Evolutionary conservation across 306 rosid genomes (phyloP).

Genomic region (Begonia loranthoides): DNA sequence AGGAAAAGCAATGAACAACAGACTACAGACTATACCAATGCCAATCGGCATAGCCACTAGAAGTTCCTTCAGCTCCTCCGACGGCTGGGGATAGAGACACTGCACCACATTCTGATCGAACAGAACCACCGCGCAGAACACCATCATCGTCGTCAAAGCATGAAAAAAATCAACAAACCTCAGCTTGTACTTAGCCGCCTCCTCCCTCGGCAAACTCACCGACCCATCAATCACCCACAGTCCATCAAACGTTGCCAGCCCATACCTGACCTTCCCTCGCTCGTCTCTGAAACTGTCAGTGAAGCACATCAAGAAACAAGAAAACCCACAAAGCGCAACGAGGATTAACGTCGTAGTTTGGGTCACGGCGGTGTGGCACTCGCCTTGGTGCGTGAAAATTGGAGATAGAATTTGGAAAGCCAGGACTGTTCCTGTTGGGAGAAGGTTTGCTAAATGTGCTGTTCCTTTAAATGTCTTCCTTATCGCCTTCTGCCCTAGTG

Average conservation of each 20-base stretch:
- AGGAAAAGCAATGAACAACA: constrained; percentile 53
- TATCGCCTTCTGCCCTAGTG: constrained; percentile 4
- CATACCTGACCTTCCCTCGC: constrained; percentile 54
- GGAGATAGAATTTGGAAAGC: constrained; percentile 33
- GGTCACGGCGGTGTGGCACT: constrained; percentile 26
- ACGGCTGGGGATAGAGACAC: constrained; percentile 58
- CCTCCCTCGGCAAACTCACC: constrained; percentile 16
- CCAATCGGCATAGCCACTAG: constrained; percentile 56
- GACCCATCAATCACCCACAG: constrained; percentile 66
- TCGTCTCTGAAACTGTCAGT: constrained; percentile 58
- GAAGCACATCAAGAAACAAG: constrained; percentile 36
- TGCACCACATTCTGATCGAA: constrained; percentile 56
- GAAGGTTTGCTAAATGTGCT: no score
- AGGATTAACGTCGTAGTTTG: constrained; percentile 28
- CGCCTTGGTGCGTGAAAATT: constrained; percentile 36
- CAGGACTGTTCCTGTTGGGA: no score
- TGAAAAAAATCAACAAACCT: constrained; percentile 47
- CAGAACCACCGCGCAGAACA: constrained; percentile 56
- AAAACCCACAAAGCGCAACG: constrained; percentile 29
- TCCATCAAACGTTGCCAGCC: constrained; percentile 51
- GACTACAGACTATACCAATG: constrained; percentile 42
- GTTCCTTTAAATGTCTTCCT: no score
- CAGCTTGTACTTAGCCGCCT: constrained; percentile 32
- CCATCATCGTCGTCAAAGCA: constrained; percentile 45
- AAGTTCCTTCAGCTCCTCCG: constrained; percentile 41